Percentiles rank a stretch among this genome's conserved stretches.
Evolutionary conservation across 306 rosid species (phyloP).

Genomic region (Mimosa bimucronata): DNA sequence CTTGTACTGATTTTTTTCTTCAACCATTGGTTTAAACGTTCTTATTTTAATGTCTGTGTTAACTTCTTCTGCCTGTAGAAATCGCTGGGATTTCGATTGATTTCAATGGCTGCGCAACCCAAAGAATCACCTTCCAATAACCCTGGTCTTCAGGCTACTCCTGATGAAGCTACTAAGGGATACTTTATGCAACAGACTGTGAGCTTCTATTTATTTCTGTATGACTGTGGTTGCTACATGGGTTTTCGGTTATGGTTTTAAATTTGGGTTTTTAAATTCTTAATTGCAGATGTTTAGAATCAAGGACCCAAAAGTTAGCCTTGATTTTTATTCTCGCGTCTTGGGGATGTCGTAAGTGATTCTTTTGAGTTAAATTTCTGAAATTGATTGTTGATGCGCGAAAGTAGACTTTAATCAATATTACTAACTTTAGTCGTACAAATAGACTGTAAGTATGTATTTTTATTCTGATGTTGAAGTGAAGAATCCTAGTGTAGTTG

Average conservation of each 20-base stretch:
- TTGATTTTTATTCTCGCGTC: constrained; percentile 86
- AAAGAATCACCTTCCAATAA: constrained; percentile 75
- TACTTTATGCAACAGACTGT: constrained; percentile 96
- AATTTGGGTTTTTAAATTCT: not conserved
- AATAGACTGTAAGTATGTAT: not conserved
- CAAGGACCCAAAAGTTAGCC: constrained; percentile 93
- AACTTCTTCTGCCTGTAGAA: constrained; percentile 45
- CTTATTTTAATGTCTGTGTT: not conserved
- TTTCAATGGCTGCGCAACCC: constrained; percentile 77
- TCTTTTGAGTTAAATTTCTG: not conserved
- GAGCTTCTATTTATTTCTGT: constrained; percentile 26
- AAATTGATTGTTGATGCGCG: not conserved
- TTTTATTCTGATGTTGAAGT: not conserved
- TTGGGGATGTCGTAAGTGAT: constrained; percentile 95
- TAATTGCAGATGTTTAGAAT: constrained; percentile 73
- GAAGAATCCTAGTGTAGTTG: not conserved
- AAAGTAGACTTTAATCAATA: constrained; percentile 16
- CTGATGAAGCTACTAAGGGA: constrained; percentile 83
- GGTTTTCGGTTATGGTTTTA: not conserved
- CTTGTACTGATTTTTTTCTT: not conserved
- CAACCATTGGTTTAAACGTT: not conserved
- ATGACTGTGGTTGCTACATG: not conserved
- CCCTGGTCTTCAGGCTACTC: constrained; percentile 79
- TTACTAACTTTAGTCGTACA: not conserved
- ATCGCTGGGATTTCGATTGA: constrained; percentile 47